phyloP scores from a whole-genome alignment of 208 protist genomes.

The Chromosphaera perkinsii region DNA sequence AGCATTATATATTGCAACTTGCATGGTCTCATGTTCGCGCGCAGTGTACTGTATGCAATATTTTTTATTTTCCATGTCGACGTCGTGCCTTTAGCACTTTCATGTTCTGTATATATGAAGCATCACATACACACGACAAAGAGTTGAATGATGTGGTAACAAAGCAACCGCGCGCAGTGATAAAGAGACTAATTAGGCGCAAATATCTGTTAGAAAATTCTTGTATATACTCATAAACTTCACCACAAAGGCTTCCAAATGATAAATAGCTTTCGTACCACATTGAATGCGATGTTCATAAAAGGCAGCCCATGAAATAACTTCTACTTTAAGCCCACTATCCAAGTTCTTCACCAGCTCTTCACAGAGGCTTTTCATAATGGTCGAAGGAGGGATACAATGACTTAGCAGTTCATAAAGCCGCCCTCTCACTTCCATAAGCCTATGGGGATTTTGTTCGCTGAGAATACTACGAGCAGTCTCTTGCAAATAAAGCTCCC shows the following conservation, averaged over 20 bases:
- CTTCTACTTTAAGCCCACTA: constrained; percentile 59
- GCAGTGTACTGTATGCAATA: too few relatives aligned
- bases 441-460: constrained; percentile 83
- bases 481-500: constrained; percentile 83
- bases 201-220: too few relatives aligned
- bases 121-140: too few relatives aligned
- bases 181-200: too few relatives aligned
- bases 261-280: constrained; percentile 92
- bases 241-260: constrained; percentile 95
- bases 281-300: constrained; percentile 89
- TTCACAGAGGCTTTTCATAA: constrained; percentile 77
- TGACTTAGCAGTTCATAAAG: constrained; percentile 96
- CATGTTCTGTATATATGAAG: too few relatives aligned
- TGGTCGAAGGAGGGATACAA: constrained; percentile 92
- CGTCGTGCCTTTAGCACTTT: too few relatives aligned
- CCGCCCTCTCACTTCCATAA: constrained; percentile 83
- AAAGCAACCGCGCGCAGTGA: too few relatives aligned
- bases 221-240: constrained; percentile 80
- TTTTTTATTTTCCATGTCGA: too few relatives aligned
- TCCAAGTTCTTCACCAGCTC: constrained; percentile 70
- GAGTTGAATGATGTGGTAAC: too few relatives aligned
- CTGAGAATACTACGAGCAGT: constrained; percentile 79
- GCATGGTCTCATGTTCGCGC: too few relatives aligned
- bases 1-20: too few relatives aligned
- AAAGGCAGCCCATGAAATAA: constrained; percentile 53